Conservation (phyloP, 768 basidiomycete genomes). For the Kondoa subrosea region DNA sequence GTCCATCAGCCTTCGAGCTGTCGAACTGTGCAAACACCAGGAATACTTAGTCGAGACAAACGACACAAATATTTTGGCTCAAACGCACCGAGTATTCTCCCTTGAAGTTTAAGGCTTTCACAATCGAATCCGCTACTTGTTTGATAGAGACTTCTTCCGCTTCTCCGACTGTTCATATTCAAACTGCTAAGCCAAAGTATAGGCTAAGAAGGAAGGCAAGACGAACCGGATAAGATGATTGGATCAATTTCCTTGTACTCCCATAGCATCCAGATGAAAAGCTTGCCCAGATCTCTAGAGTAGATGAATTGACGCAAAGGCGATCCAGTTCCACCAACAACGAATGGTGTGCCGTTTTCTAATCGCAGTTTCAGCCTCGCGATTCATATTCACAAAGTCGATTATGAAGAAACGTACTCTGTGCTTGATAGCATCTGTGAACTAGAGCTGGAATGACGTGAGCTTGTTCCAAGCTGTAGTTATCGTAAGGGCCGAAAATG, state of each 20-base stretch:
- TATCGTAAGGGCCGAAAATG: constrained; percentile 88
- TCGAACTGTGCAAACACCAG: constrained; percentile 48
- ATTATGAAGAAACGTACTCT: constrained; percentile 42
- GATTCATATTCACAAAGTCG: neutral
- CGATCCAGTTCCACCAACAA: constrained; percentile 74
- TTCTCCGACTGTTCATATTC: constrained; percentile 50
- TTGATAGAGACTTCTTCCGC: constrained; percentile 88
- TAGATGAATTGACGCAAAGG: constrained; percentile 96
- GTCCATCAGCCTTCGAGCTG: constrained; percentile 66
- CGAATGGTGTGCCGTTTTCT: constrained; percentile 67
- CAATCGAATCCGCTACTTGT: constrained; percentile 75
- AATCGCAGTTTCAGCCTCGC: constrained; percentile 1
- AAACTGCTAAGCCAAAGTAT: neutral
- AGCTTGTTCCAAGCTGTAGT: constrained; percentile 76
- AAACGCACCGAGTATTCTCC: constrained; percentile 52
- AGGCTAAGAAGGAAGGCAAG: neutral
- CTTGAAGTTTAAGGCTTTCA: constrained; percentile 59
- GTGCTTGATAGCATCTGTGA: constrained; percentile 81
- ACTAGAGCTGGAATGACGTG: constrained; percentile 90
- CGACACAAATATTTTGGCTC: neutral
- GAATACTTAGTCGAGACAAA: neutral
- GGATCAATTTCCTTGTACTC: constrained; percentile 88
- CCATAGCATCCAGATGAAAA: constrained; percentile 49
- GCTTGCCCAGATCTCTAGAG: constrained; percentile 82
- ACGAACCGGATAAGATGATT: constrained; percentile 66